Evolutionary conservation across 2,329 filamentous ascomycete genomes (phyloP), one percentile per base, ranked within the genome.

Genomic region (Fusarium luffae): DNA sequence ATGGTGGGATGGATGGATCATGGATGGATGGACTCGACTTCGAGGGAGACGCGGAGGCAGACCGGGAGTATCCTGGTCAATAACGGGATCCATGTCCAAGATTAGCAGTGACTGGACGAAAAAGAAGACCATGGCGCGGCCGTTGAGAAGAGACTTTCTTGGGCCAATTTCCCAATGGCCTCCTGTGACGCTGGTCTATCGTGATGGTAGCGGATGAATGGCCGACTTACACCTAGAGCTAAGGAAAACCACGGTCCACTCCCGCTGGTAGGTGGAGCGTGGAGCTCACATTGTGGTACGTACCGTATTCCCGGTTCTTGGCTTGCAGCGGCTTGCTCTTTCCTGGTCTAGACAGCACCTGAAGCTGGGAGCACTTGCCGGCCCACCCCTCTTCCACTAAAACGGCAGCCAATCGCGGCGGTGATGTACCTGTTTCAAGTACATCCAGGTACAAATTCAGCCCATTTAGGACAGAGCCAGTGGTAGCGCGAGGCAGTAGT

Each of bases 181-280:
- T 75, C 59, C 63, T 74, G 63, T 73, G 73, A 75, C 73, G 70
- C 70, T 50, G 70, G 59, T 54, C 58, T 74, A 66, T 63, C 64
- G 65, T 72, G 69, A 73, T 73, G 70, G 49, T 49, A 37, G 18
- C 18, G 34, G 34, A 5, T 37, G 34, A 37, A 66, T 60, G 56
- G 62, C 66, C 66, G 64, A 72, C 73, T 73, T 74, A 74, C 68
- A 71, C 37, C 21, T 25, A 47, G 59, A 61, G 54, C 19, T 42
- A n/a, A 42, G 34, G 23, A 52, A 52, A 41, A 70, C 60, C 47
- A 70, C 58, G 70, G 70, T 58, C 67, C 60, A 54, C 43, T 34
- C 32, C 23, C 19, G 42, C 25, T 51, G 23, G 41, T 43, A 43
- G 41, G 41, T 43, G 23, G 27, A 50, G 18, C 30, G 43, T 47